These are phyloP conservation scores for Collybia nuda DNA, from an alignment of 768 basidiomycete genomes.

Conservation along the genomic window DNA sequence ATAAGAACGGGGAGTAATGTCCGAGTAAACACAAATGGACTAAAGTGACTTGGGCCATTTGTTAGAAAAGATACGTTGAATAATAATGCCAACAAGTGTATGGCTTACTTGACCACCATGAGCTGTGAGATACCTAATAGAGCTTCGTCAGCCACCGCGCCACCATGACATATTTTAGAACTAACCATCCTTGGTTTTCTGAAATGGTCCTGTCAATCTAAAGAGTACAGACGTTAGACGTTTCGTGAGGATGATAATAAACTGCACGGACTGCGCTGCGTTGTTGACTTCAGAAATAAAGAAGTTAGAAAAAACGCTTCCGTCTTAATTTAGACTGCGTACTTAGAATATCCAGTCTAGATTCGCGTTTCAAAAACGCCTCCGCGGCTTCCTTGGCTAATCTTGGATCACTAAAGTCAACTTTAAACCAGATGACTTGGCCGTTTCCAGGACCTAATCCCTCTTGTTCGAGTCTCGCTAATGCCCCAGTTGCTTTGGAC, in stretches of 20 bases:
- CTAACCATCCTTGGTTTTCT: slow-evolving; percentile 22
- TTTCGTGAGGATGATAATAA: not conserved
- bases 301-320: not conserved
- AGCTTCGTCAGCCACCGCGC: not conserved
- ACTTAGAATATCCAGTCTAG: slow-evolving; percentile 21
- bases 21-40: slow-evolving; percentile 27
- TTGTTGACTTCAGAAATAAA: slow-evolving; percentile 20
- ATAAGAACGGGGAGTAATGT: slow-evolving; percentile 27
- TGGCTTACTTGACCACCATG: slow-evolving; percentile 22
- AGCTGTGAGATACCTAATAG: slow-evolving; percentile 12
- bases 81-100: not conserved
- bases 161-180: not conserved
- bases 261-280: slow-evolving; percentile 18
- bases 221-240: not conserved
- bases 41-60: slow-evolving; percentile 19
- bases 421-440: slow-evolving; percentile 32
- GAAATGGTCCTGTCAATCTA: slow-evolving; percentile 17
- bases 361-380: slow-evolving; percentile 23
- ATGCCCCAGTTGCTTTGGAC: slow-evolving; percentile 23
- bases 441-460: slow-evolving; percentile 27
- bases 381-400: slow-evolving; percentile 31
- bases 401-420: slow-evolving; percentile 36
- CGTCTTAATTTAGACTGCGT: not conserved
- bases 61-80: slow-evolving; percentile 1
- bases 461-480: slow-evolving; percentile 19